phyloP scores from a whole-genome alignment of 257 asterid species.

The Handroanthus guayacan region DNA sequence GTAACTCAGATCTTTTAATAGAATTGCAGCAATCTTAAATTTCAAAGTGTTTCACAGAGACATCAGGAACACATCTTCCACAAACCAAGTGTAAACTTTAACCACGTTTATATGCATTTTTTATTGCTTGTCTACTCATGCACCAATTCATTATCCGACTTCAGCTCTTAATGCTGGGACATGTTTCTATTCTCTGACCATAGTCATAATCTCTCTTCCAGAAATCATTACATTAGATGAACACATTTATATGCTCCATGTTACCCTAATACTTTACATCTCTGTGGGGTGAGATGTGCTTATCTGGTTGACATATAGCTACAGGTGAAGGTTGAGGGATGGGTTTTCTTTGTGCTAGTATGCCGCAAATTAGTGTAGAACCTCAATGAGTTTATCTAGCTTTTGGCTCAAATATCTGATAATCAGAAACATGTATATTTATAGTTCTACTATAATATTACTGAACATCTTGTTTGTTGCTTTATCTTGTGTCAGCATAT shows the following conservation, averaged over 20 bases:
- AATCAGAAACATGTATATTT: background rate
- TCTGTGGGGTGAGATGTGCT: background rate
- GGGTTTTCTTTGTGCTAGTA: constrained; percentile 20
- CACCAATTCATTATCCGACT: background rate
- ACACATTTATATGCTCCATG: background rate
- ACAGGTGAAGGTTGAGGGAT: constrained; percentile 2
- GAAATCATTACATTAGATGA: background rate
- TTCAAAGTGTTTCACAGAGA: constrained; percentile 9
- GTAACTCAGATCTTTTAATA: constrained; percentile 50
- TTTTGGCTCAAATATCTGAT: constrained; percentile 20
- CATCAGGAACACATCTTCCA: constrained; percentile 23
- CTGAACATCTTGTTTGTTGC: constrained; percentile 7
- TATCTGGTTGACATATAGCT: background rate
- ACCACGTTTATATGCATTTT: constrained; percentile 16
- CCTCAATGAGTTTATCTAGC: constrained; percentile 6
- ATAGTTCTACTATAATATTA: background rate
- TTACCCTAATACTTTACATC: background rate
- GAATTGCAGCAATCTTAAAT: constrained; percentile 16
- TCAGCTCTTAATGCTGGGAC: constrained; percentile 28
- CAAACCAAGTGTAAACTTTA: constrained; percentile 11
- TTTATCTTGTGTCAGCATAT: constrained; percentile 1
- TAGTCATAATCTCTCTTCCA: background rate
- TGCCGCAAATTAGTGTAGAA: constrained; percentile 8
- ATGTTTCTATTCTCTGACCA: background rate
- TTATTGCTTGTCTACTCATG: constrained; percentile 24